Evolutionary conservation across 2,329 filamentous ascomycete species (phyloP), one percentile per base, ranked within the genome.

Genomic region (Microdochium trichocladiopsis): DNA sequence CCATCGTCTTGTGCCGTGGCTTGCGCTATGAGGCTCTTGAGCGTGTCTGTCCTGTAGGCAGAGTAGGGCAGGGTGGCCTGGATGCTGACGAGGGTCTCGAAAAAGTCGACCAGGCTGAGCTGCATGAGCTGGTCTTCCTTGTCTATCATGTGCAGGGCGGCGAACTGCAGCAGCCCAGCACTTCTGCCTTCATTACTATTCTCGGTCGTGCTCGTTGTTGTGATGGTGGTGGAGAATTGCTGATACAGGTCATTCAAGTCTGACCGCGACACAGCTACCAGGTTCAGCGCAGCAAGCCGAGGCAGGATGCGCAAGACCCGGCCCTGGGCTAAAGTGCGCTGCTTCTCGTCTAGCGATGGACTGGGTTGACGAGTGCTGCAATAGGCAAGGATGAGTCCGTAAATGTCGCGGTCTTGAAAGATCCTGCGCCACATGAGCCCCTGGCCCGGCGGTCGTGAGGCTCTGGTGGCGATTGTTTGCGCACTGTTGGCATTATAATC

Each of bases 401-500:
- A 76, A 23, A 74, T 63, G 12, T 72, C 65, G 1, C 62, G 64
- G 47, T 77, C 70, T 23, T 70, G 66, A 47, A 84, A 74, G 4
- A 84, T 62, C 3, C 78, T 66, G 11, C 70, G 64, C 82, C 81
- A 85, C 48, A 85, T 64, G 1, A 71, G 64, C 2, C 74, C 79
- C 51, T 80, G 73, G 0, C 80, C 81, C 0, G 72, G 71, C 1
- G 68, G 53, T 16, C 65, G 71, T 6, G 41, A 22, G 16, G 21
- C 12, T 18, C 41, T 21, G 5, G 41, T 45, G 16, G 71, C 68
- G 12, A 69, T 62, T 2, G 66, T 59, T 25, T n/a, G n/a, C n/a
- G n/a, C n/a, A n/a, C n/a, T n/a, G n/a, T 76, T 60, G 36, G 72
- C 67, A 25, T 65, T 62, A 24, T 68, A 68, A 31, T 66, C 67